phyloP scores from a whole-genome alignment of 2,329 filamentous ascomycete genomes.

The Zasmidium angulare region DNA sequence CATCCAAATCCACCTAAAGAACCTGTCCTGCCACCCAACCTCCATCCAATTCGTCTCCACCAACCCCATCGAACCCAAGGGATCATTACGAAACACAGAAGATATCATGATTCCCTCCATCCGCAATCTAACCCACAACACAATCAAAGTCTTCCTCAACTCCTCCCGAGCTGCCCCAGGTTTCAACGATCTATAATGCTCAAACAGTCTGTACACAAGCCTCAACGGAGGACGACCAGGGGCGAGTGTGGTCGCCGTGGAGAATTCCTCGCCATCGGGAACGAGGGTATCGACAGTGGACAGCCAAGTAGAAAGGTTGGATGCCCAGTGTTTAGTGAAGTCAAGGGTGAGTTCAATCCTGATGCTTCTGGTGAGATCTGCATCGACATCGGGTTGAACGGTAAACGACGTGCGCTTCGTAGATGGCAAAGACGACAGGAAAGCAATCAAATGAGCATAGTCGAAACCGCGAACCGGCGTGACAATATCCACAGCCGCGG shows the following conservation, averaged over 20 bases:
- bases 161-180: not conserved
- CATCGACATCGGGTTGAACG: not conserved
- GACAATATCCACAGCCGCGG: not conserved
- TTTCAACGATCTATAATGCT: not conserved
- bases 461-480: not conserved
- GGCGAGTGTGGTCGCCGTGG: not conserved
- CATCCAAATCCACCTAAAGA: too few species aligned
- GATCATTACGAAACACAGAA: too few species aligned
- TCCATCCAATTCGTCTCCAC: too few species aligned
- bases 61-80: too few species aligned
- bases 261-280: not conserved
- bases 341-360: not conserved
- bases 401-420: not conserved
- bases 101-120: not conserved
- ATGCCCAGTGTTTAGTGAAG: not conserved
- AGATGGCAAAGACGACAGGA: not conserved
- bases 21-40: too few species aligned
- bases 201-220: not conserved
- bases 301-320: not conserved
- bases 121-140: not conserved
- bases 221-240: not conserved
- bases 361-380: not conserved
- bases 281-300: not conserved
- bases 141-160: not conserved
- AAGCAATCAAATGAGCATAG: not conserved